A percentile compares a stretch with the other conserved stretches of the same genome.
Conservation (phyloP, 192 early-diverging fungal genomes). For the Coemansia sp. region DNA sequence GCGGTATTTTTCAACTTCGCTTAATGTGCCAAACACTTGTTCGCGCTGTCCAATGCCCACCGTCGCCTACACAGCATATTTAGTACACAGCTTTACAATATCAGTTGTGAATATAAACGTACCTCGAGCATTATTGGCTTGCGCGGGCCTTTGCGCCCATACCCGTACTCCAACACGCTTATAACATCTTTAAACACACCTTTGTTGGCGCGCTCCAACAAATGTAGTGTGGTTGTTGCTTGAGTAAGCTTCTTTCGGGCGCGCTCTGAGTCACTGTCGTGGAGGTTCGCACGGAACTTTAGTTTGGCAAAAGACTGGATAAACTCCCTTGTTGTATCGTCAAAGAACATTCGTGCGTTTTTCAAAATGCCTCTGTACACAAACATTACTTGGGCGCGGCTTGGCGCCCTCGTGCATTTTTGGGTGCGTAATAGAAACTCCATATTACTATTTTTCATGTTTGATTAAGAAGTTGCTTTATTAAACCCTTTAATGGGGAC, state of each 20-base stretch:
- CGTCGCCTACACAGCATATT: constrained; percentile 12
- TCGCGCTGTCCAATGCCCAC: constrained; percentile 27
- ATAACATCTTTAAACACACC: constrained; percentile 34
- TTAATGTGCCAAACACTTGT: constrained; percentile 34
- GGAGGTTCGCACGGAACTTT: constrained; percentile 22
- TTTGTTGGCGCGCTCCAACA: constrained; percentile 38
- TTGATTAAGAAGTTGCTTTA: too few species aligned
- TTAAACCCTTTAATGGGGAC: too few species aligned
- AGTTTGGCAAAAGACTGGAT: constrained; percentile 27
- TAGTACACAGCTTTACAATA: neutral
- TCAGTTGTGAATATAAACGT: neutral
- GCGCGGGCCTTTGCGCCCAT: constrained; percentile 48
- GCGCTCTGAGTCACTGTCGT: constrained; percentile 23
- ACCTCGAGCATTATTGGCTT: constrained; percentile 29
- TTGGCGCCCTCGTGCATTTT: neutral
- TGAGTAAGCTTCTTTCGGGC: constrained; percentile 16
- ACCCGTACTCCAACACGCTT: constrained; percentile 44
- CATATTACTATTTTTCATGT: constrained; percentile 8
- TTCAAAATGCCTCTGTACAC: constrained; percentile 38
- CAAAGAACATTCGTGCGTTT: constrained; percentile 42
- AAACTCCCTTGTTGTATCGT: constrained; percentile 40
- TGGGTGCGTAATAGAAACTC: constrained; percentile 29
- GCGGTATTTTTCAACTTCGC: constrained; percentile 26
- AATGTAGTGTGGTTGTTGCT: constrained; percentile 27
- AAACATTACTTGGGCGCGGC: constrained; percentile 12